Conservation (phyloP, 2,329 filamentous ascomycete genomes). For the Aspergillus niger region DNA sequence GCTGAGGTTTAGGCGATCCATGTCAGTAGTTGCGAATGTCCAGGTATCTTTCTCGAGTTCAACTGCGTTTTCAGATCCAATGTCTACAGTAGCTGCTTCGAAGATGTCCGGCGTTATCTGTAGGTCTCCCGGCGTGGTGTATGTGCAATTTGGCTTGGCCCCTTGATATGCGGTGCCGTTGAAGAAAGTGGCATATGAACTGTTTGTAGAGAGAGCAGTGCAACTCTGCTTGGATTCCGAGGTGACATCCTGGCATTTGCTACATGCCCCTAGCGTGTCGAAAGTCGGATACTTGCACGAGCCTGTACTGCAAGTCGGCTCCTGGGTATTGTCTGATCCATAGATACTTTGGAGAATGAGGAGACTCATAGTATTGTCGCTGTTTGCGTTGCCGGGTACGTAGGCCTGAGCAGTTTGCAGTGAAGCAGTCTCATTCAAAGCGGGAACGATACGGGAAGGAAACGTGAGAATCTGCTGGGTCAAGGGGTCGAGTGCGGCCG, state of each 20-base stretch:
- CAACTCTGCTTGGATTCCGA: slow-evolving; percentile 11
- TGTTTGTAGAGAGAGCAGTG: not conserved
- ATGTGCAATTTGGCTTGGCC: slow-evolving; percentile 8
- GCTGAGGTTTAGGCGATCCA: not conserved
- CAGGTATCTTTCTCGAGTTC: not conserved
- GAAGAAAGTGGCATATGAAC: not conserved
- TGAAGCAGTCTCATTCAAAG: slow-evolving; percentile 8
- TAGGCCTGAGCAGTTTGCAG: slow-evolving; percentile 4
- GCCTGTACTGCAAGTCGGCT: slow-evolving; percentile 11
- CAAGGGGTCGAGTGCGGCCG: slow-evolving; percentile 16
- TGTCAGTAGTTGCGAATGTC: not conserved
- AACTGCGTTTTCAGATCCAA: not conserved
- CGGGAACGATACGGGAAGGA: slow-evolving; percentile 11
- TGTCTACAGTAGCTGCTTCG: not conserved
- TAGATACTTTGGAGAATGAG: not conserved
- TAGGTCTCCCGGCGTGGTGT: not conserved
- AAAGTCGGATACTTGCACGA: slow-evolving; percentile 18
- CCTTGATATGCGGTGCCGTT: not conserved
- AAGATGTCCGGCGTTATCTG: not conserved
- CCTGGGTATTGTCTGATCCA: not conserved
- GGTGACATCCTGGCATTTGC: slow-evolving; percentile 21
- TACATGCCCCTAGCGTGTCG: slow-evolving; percentile 20
- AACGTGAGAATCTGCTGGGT: slow-evolving; percentile 19
- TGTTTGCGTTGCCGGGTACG: not conserved
- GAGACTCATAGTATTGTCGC: not conserved